Evolutionary conservation across 106 monocot genomes (phyloP).

Genomic region (Allium fistulosum): DNA sequence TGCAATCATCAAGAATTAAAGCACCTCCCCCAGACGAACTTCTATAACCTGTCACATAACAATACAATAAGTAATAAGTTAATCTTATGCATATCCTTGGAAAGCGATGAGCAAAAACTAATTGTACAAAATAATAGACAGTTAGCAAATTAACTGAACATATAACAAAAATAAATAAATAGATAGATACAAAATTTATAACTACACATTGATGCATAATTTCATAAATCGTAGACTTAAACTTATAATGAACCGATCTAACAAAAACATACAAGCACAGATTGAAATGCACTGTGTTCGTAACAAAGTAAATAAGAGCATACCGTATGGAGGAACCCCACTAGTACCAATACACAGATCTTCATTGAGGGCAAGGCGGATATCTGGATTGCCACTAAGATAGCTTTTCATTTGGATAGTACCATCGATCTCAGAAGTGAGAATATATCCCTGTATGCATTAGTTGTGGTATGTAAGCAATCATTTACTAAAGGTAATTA

Average conservation of each 20-base stretch:
- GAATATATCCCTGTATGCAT: constrained; percentile 76
- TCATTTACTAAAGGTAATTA: neutral
- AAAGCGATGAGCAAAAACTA: neutral
- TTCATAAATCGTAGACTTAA: neutral
- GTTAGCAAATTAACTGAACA: neutral
- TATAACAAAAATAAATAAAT: neutral
- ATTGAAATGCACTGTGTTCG: neutral
- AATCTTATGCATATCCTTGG: neutral
- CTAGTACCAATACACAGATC: constrained; percentile 81
- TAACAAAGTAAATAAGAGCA: neutral
- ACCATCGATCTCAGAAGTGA: constrained; percentile 98
- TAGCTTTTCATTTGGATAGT: constrained; percentile 99
- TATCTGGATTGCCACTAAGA: constrained; percentile 93
- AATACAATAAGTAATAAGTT: neutral
- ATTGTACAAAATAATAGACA: neutral
- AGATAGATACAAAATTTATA: neutral
- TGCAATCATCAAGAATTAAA: constrained; percentile 94
- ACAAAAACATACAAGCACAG: neutral
- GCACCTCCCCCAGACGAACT: constrained; percentile 75
- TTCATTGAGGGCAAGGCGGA: constrained; percentile 92
- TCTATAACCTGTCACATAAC: constrained; percentile 48
- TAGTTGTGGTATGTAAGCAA: neutral
- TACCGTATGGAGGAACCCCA: constrained; percentile 73
- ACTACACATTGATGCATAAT: neutral
- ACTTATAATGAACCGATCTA: neutral